Percentiles rank a stretch among this genome's conserved stretches.
These are phyloP conservation scores for Penicillium angulare DNA, from an alignment of 495 filamentous ascomycete species.

Conservation along the genomic window DNA sequence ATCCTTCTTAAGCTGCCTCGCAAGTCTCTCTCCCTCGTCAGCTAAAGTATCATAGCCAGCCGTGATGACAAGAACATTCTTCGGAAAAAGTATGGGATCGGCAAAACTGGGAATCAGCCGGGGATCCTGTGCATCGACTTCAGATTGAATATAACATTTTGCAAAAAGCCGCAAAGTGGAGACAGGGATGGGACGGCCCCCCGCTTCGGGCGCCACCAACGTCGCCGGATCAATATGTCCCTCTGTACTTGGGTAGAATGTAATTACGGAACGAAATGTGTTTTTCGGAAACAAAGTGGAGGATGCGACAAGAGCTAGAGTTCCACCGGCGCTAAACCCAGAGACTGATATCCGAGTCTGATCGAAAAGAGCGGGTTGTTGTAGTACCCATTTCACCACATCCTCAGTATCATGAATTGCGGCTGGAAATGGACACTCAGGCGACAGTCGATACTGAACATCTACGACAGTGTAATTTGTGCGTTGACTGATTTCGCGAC, in stretches of 20 bases:
- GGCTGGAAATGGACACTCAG: slow-evolving; percentile 66
- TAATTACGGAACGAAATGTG: slow-evolving; percentile 4
- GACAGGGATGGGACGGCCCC: neutral
- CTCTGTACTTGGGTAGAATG: slow-evolving; percentile 8
- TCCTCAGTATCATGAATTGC: slow-evolving; percentile 62
- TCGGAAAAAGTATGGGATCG: neutral
- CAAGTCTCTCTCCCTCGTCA: slow-evolving; percentile 4
- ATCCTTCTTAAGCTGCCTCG: neutral
- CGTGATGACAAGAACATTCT: slow-evolving; percentile 2
- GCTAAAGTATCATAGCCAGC: slow-evolving; percentile 1
- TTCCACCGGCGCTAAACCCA: slow-evolving; percentile 21
- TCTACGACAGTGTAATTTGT: slow-evolving; percentile 28
- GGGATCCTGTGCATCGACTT: slow-evolving; percentile 1
- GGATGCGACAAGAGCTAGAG: slow-evolving; percentile 1
- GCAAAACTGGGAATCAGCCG: slow-evolving; percentile 1
- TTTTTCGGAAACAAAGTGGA: neutral
- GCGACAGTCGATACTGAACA: slow-evolving; percentile 68
- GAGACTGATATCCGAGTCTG: slow-evolving; percentile 22
- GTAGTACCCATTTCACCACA: slow-evolving; percentile 15
- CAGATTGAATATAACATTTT: neutral
- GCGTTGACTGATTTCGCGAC: slow-evolving; percentile 18
- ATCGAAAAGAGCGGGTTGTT: slow-evolving; percentile 14
- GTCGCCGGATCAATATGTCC: neutral
- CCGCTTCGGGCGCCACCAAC: slow-evolving; percentile 2
- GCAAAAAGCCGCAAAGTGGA: slow-evolving; percentile 1